Evolutionary conservation across 805 yeast species (phyloP).

Genomic region (Metahyphopichia silvanorum): DNA sequence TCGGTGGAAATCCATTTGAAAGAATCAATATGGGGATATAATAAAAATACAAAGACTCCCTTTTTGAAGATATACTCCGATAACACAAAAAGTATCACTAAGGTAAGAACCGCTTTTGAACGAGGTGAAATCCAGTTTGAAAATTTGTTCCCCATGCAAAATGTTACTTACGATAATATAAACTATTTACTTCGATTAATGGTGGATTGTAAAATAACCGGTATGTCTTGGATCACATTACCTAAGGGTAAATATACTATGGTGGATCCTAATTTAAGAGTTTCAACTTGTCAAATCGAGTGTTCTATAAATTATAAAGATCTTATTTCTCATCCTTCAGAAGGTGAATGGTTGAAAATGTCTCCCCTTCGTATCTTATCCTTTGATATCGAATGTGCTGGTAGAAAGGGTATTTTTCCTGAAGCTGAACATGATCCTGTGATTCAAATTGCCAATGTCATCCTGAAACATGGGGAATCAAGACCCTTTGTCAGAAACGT

Average conservation of each 20-base stretch:
- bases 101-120: slow-evolving; percentile 78
- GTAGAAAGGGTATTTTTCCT: slow-evolving; percentile 94
- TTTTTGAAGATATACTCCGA: slow-evolving; percentile 71
- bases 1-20: slow-evolving; percentile 64
- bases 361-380: slow-evolving; percentile 93
- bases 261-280: slow-evolving; percentile 35
- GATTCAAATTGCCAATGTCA: slow-evolving; percentile 96
- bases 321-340: slow-evolving; percentile 77
- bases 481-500: slow-evolving; percentile 92
- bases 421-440: slow-evolving; percentile 92
- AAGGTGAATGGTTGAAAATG: slow-evolving; percentile 88
- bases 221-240: slow-evolving; percentile 96
- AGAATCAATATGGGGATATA: slow-evolving; percentile 93
- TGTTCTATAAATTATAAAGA: slow-evolving; percentile 65
- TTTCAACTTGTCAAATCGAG: slow-evolving; percentile 86
- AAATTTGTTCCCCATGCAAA: slow-evolving; percentile 56
- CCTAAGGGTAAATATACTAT: slow-evolving; percentile 68
- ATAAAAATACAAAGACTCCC: slow-evolving; percentile 72
- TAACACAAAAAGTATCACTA: slow-evolving; percentile 64
- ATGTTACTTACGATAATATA: slow-evolving; percentile 84
- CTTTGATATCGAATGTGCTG: slow-evolving; percentile 98
- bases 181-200: slow-evolving; percentile 81
- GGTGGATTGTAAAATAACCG: slow-evolving; percentile 89
- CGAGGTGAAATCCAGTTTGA: slow-evolving; percentile 70
- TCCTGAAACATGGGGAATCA: slow-evolving; percentile 75